Evolutionary conservation across 2,329 filamentous ascomycete species (phyloP).

Genomic region (Albophoma yamanashiensis): DNA sequence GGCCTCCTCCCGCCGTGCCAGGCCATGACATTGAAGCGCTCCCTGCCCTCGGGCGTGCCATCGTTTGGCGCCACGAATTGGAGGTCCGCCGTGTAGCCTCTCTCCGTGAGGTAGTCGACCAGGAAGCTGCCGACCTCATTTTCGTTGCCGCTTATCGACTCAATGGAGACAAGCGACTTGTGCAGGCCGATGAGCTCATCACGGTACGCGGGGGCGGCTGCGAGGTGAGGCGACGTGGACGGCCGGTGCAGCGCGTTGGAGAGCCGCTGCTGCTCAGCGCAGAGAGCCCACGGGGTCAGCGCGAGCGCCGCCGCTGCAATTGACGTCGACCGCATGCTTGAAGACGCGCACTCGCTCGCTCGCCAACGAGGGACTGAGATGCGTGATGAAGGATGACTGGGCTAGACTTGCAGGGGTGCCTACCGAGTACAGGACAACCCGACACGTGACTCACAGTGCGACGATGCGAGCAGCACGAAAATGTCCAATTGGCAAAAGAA

Average conservation of each 20-base stretch:
- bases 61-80: slow-evolving; percentile 26
- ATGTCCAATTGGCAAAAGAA: not conserved
- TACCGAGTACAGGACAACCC: no score
- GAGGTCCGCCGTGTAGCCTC: slow-evolving; percentile 30
- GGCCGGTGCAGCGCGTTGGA: not conserved
- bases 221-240: not conserved
- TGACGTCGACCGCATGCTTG: not conserved
- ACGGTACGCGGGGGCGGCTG: slow-evolving; percentile 25
- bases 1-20: slow-evolving; percentile 38
- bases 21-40: slow-evolving; percentile 65
- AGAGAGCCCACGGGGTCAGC: slow-evolving; percentile 4
- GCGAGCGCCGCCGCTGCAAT: slow-evolving; percentile 1
- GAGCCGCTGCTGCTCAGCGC: slow-evolving; percentile 4
- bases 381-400: not conserved
- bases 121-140: slow-evolving; percentile 58
- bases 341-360: not conserved
- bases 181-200: slow-evolving; percentile 58
- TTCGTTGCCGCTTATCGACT: slow-evolving; percentile 64
- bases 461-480: not conserved
- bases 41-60: slow-evolving; percentile 15
- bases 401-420: no score
- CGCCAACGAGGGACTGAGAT: not conserved
- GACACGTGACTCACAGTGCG: not conserved
- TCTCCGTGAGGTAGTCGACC: slow-evolving; percentile 47
- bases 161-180: slow-evolving; percentile 60